Evolutionary conservation across 2,329 filamentous ascomycete species (phyloP), one percentile per base, ranked within the genome.

Genomic region (Xylariaceae sp.): DNA sequence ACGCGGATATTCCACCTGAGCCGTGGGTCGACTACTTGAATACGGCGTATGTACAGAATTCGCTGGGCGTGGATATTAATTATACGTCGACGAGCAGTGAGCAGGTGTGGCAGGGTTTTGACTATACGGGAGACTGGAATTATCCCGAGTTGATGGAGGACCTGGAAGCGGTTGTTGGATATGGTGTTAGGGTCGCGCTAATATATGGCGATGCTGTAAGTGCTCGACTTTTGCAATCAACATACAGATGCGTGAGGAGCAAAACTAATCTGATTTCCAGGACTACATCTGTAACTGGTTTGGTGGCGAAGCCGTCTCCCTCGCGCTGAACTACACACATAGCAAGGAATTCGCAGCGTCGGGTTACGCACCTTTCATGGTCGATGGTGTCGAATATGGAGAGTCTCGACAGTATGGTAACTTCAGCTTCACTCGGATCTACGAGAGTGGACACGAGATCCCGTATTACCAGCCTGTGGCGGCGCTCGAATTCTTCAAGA

Each of bases 341-440:
- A 69, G 75, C 0, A 68, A 71, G 1, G 69, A 72, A 28, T 94
- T 93, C 65, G 72, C 77, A 1, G 67, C 73, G 0, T 84, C 89
- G 0, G 89, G 88, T 1, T 94, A 94, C 65, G 81, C 83, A 0
- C 82, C 86, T 13, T 83, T 94, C 56, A 73, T 84, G 12, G 83
- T 89, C 39, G 88, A 90, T 64, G 77, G 76, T 22, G 76, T 79
- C 6, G 87, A 87, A 69, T 81, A 84, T 63, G 88, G 82, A 47
- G 90, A 89, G 17, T 80, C 82, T 50, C 81, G 89, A 4, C 88
- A 94, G 67, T 89, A 83, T 61, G 89, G 87, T 11, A 92, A 92
- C 60, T 78, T 88, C 48, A 83, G 79, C 14, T 58, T 88, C 66
- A 82, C 81, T 48, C 77, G 85, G 7, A 75, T 88, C 44, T 88